Percentiles rank a stretch among this genome's conserved stretches.
These are phyloP conservation scores for Arthroderma uncinatum DNA, from an alignment of 2,329 filamentous ascomycete species.

Conservation along the genomic window DNA sequence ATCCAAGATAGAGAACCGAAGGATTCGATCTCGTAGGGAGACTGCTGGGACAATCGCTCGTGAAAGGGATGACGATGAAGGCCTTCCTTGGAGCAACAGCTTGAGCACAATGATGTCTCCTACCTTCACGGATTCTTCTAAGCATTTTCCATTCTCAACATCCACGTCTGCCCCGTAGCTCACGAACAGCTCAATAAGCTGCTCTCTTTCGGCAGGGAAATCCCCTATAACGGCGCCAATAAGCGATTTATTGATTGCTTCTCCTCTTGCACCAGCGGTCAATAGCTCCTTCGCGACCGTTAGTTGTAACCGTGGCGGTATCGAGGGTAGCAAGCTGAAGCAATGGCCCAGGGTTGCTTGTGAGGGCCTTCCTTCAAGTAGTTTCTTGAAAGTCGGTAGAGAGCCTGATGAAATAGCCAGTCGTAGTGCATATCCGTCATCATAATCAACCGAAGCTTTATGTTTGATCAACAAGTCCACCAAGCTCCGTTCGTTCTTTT, in stretches of 20 bases:
- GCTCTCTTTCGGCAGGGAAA: slow-evolving; percentile 9
- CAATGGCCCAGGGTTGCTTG: slow-evolving; percentile 11
- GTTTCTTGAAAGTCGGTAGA: slow-evolving; percentile 12
- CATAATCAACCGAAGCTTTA: slow-evolving; percentile 19
- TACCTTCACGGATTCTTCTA: slow-evolving; percentile 10
- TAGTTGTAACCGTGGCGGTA: slow-evolving; percentile 9
- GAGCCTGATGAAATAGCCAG: slow-evolving; percentile 13
- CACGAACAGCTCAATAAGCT: slow-evolving; percentile 14
- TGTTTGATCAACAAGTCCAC: slow-evolving; percentile 17
- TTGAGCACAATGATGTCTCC: slow-evolving; percentile 14
- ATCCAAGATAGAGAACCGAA: slow-evolving; percentile 14
- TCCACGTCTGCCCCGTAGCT: slow-evolving; percentile 15
- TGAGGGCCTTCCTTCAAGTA: slow-evolving; percentile 14
- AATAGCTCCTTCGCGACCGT: slow-evolving; percentile 10
- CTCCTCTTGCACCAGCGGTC: slow-evolving; percentile 14
- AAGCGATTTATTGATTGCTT: slow-evolving; percentile 11
- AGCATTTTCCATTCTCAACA: slow-evolving; percentile 12
- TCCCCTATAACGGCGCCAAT: slow-evolving; percentile 7
- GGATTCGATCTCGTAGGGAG: slow-evolving; percentile 9
- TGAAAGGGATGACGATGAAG: slow-evolving; percentile 13
- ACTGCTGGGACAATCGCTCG: slow-evolving; percentile 12
- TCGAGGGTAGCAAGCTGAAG: slow-evolving; percentile 9
- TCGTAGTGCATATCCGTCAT: slow-evolving; percentile 17
- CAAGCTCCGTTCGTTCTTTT: slow-evolving; percentile 16
- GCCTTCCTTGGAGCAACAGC: slow-evolving; percentile 13